Percentiles rank a stretch among this genome's conserved stretches.
These are phyloP conservation scores for Chlorociboria aeruginascens DNA, from an alignment of 495 filamentous ascomycete species.

Conservation along the genomic window DNA sequence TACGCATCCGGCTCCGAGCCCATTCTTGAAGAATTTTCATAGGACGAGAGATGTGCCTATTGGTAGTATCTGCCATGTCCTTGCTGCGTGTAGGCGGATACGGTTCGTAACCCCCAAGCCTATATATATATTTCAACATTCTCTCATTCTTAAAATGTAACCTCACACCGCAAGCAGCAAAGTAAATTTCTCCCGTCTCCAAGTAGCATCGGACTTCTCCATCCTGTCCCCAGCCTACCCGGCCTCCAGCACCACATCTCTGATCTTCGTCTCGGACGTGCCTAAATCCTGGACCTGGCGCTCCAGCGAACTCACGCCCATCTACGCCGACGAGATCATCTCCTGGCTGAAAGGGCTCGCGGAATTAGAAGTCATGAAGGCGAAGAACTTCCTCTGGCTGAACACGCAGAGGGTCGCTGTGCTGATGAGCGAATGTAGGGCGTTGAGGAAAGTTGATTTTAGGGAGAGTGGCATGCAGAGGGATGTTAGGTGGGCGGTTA, in stretches of 20 bases:
- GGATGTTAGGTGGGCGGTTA: conserved; percentile 4
- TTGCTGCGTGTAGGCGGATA: conserved; percentile 18
- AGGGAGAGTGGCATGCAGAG: conserved; percentile 6
- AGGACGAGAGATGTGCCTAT: conserved; percentile 20
- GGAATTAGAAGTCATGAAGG: neutral
- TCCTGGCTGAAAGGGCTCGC: neutral
- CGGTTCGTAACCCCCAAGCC: conserved; percentile 1
- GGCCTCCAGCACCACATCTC: conserved; percentile 7
- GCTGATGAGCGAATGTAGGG: neutral
- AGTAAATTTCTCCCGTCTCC: conserved; percentile 20
- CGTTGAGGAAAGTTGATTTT: conserved; percentile 5
- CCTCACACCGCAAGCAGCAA: neutral
- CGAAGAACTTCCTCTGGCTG: conserved; percentile 2
- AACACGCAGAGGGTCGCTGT: neutral
- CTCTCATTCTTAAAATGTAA: no score
- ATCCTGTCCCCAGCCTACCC: conserved; percentile 14
- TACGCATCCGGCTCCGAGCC: conserved; percentile 16
- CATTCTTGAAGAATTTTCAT: conserved; percentile 19
- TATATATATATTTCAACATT: no score
- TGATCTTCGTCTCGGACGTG: conserved; percentile 21
- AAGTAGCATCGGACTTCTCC: conserved; percentile 21
- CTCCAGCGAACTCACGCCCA: conserved; percentile 13
- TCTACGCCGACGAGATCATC: conserved; percentile 12
- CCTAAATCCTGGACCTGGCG: conserved; percentile 19
- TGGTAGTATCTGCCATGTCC: conserved; percentile 19